A percentile compares a stretch with the other conserved stretches of the same genome.
phyloP scores from a whole-genome alignment of 208 protist genomes.

The Leishmania major region DNA sequence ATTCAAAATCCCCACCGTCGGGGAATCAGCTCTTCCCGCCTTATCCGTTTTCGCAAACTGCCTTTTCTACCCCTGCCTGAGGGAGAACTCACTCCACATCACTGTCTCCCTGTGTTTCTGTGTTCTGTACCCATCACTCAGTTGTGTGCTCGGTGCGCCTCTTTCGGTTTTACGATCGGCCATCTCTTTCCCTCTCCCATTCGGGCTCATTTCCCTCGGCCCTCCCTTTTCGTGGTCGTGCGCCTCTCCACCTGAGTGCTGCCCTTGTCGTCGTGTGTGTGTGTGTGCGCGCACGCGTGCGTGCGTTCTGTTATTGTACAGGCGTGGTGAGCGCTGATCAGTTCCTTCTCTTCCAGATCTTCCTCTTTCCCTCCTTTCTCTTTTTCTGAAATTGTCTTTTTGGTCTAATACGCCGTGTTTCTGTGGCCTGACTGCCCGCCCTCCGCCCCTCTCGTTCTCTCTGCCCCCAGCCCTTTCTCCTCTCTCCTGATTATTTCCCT shows the following conservation, averaged over 20 bases:
- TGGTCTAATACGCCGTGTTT: background rate
- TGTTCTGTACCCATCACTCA: background rate
- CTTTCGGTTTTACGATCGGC: background rate
- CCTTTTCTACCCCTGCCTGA: background rate
- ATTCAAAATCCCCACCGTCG: background rate
- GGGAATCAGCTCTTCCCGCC: background rate
- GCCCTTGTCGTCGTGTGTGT: background rate
- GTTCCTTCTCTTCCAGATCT: background rate
- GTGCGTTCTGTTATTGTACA: background rate
- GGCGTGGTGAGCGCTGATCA: background rate
- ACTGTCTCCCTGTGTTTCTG: background rate
- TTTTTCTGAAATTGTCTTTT: background rate
- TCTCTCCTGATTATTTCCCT: background rate
- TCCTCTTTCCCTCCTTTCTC: background rate
- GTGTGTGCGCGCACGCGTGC: background rate
- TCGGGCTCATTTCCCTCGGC: background rate
- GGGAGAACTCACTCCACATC: background rate
- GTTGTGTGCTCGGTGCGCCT: background rate
- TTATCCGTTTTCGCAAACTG: background rate
- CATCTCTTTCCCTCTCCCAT: background rate
- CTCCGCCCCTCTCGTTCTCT: background rate
- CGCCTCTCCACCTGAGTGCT: background rate
- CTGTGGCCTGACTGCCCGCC: too few relatives aligned
- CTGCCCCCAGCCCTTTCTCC: background rate
- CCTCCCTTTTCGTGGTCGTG: background rate